These are phyloP conservation scores for Diplocarpon mali DNA, from an alignment of 2,329 filamentous ascomycete species.

Conservation along the genomic window DNA sequence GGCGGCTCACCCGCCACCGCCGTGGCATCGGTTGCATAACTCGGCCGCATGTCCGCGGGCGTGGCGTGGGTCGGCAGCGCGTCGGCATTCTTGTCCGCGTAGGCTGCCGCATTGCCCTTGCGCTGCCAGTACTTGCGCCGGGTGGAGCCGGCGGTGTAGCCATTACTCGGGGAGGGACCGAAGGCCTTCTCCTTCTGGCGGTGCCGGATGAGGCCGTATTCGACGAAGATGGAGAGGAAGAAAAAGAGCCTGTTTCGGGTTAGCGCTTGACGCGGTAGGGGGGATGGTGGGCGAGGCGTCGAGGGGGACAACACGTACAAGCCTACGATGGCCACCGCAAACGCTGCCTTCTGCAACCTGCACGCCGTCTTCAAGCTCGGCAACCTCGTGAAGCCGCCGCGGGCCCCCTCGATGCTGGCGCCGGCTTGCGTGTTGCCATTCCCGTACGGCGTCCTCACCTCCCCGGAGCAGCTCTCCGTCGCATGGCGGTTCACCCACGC, in stretches of 20 bases:
- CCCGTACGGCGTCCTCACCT: constrained; percentile 59
- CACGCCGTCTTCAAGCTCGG: constrained; percentile 51
- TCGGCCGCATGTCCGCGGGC: constrained; percentile 27
- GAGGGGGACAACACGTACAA: constrained; percentile 42
- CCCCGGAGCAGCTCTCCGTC: constrained; percentile 51
- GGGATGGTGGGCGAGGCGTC: background rate
- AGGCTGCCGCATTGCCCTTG: constrained; percentile 16
- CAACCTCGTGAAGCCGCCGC: constrained; percentile 31
- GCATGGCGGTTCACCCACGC: constrained; percentile 64
- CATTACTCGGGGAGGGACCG: constrained; percentile 53
- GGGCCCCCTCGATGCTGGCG: constrained; percentile 37
- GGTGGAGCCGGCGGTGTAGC: constrained; percentile 53
- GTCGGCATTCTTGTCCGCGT: constrained; percentile 23
- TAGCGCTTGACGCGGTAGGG: background rate
- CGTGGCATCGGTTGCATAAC: constrained; percentile 22
- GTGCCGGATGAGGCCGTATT: constrained; percentile 56
- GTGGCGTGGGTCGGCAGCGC: constrained; percentile 30
- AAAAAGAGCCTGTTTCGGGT: constrained; percentile 52
- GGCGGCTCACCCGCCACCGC: constrained; percentile 14
- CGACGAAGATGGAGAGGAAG: constrained; percentile 57
- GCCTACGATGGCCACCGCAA: constrained; percentile 69
- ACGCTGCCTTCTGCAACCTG: constrained; percentile 61
- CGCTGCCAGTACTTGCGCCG: constrained; percentile 28
- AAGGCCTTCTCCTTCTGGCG: constrained; percentile 66
- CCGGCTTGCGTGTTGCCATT: constrained; percentile 41